Base-by-base conservation (phyloP, 805 yeast genomes). In the Starmerella floris region DNA sequence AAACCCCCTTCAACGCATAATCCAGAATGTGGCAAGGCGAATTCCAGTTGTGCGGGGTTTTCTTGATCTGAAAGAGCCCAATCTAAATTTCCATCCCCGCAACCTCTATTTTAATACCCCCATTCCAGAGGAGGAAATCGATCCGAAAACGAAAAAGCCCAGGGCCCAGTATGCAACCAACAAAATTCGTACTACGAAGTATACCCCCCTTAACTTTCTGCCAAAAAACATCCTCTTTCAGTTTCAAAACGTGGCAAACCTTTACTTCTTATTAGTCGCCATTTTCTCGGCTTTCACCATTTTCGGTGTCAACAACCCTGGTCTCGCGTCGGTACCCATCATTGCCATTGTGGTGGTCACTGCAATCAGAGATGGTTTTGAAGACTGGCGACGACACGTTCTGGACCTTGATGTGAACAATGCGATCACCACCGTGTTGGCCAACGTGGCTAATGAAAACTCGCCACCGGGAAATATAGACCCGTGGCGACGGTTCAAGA, bases 151-250 rank as follows among this genome's bases (percentile, higher is more conserved):
- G 1, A 78, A 79, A 13, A 69, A 72, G 30, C 82, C 88, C 1
- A 56, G 55, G 17, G 66, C 68, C 0, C 58, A 61, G n/a, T 88
- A 81, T 57, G 76, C 93, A 10, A 72, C 95, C 55, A 88, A 88
- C 66, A 87, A 91, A 61, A 83, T 91, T 52, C 76, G 96, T 65
- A 85, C 97, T 0, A 84, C 98, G 2, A 88, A 84, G 64, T 88
- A 88, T 62, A 88, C 96, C 2, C 95, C 97, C 5, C 58, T 91
- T 36, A 68, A 84, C 8, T 88, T 88, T 56, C 51, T 91, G 25
- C 97, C 97, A 2, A 85, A 85, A 60, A 85, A 88, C 62, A 60
- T 88, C 37, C 61, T 64, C 36, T 70, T 73, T 50, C 97, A 91
- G 64, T 87, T 87, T 61, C 75, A 73, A 52, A 88, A 87, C 60